Evolutionary conservation across 495 filamentous ascomycete genomes (phyloP), one percentile per base, ranked within the genome.

Genomic region (Sordaria brevicollis): DNA sequence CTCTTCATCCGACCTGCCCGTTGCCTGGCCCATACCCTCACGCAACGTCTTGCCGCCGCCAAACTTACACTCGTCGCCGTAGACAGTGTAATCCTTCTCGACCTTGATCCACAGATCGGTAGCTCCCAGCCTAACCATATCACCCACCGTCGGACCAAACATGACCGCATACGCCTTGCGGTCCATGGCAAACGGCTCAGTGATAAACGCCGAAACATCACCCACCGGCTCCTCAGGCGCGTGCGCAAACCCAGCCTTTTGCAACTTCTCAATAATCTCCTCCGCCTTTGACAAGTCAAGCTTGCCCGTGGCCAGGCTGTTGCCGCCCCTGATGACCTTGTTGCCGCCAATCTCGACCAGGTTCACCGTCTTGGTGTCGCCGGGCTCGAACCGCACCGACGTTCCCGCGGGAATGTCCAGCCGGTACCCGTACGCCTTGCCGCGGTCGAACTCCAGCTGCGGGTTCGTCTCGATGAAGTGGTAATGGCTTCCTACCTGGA

Each of bases 11-110:
- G 85, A 77, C 66, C 91, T 84, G 21, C 92, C 94, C 37, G 88
- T 90, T 7, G 93, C 92, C 81, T 97, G 94, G 10, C 94, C 96
- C 95, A 99, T 99, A 5, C 95, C 95, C 77, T 99, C 95, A 65
- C 95, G 85, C 67, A 99, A 79, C 29, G 92, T 94, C 86, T 98
- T 99, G 29, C 95, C 95, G 29, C 95, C 95, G 38, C 95, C 95
- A 81, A 99, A 98, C 65, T 90, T 90, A 76, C 94, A 97, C 81
- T 99, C 95, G 70, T 99, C 96, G 25, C 95, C 95, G 77, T 96
- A 94, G 13, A 82, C 81, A 5, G 93, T 93, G 68, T 87, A 80
- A 77, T 99, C 96, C 73, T 90, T 92, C 83, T 98, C 96, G 11
- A 99, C 91, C 79, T 89, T 87, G 70, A 99, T 83, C 93, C 94